Base-by-base conservation (phyloP, 2,329 filamentous ascomycete species). In the Penicillium sp. region DNA sequence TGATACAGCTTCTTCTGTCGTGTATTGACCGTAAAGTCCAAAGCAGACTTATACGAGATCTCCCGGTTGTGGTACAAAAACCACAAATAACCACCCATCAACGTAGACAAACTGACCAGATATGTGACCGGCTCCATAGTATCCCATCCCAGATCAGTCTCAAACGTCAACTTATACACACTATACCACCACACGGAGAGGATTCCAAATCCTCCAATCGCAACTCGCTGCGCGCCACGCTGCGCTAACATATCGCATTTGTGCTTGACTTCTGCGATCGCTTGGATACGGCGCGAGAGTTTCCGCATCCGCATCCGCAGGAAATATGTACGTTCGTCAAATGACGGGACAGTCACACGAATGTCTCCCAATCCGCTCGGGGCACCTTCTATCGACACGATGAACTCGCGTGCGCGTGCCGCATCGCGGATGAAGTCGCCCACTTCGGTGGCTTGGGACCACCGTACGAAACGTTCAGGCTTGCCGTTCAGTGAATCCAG, bases 371-470 rank as follows among this genome's bases (percentile, higher is more conserved):
- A 72, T 0, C 92, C 87, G 0, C 79, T 73, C 0, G 81, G 78
- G 0, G 81, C 80, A 0, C 91, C 91, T 70, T 96, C 89, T 55
- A 97, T 91, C 53, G 89, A 85, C 44, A 97, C 87, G 3, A 89
- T 86, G 69, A 97, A 96, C 69, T 96, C 91, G 54, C 90, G 86
- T 0, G 90, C 91, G 3, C 91, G 82, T 0, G 92, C 91, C 0
- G 93, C 92, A 70, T 97, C 93, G 9, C 92, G 87, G 63, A 97
- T 95, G 69, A 97, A 97, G 76, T 96, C 93, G 10, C 93, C 93
- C 31, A 97, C 89, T 72, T 97, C 93, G 1, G 93, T 96, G 29
- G 88, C 91, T 43, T 87, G 86, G 45, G 89, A 92, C 93, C 93
- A 97, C 29, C 92, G 87, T 2, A 96, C 91, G 78, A 93, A 95